Percentiles rank a stretch among this genome's conserved stretches.
These are phyloP conservation scores for Penicillium fuscoglaucum DNA, from an alignment of 2,329 filamentous ascomycete species.

Conservation along the genomic window DNA sequence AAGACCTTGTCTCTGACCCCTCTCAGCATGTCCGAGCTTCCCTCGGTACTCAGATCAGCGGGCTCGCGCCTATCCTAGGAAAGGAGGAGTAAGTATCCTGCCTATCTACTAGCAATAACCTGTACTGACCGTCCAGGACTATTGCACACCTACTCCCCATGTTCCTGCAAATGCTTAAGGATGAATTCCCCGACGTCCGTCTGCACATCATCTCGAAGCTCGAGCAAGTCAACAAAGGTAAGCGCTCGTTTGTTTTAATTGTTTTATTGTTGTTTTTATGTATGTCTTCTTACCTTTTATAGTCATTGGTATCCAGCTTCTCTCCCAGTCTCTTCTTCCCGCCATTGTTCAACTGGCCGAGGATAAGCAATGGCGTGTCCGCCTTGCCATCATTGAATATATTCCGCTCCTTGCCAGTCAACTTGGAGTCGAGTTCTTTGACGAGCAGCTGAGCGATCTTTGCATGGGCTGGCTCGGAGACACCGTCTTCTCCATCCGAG, in stretches of 20 bases:
- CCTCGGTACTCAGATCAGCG: conserved; percentile 94
- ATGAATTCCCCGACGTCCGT: conserved; percentile 96
- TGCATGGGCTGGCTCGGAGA: conserved; percentile 99
- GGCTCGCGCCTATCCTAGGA: conserved; percentile 91
- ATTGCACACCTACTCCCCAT: conserved; percentile 96
- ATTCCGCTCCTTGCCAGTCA: conserved; percentile 95
- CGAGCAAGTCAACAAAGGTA: conserved; percentile 94
- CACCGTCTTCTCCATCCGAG: conserved; percentile 96
- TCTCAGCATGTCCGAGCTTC: conserved; percentile 97
- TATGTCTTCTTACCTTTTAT: conserved; percentile 2
- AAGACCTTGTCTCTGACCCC: conserved; percentile 91
- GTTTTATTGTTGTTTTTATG: no score
- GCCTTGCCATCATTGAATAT: conserved; percentile 98
- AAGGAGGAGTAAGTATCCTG: conserved; percentile 79
- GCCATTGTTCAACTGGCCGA: conserved; percentile 97
- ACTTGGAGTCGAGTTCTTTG: conserved; percentile 94
- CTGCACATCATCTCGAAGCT: conserved; percentile 99
- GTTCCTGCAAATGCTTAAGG: conserved; percentile 99
- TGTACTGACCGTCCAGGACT: conserved; percentile 59
- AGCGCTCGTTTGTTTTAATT: background rate
- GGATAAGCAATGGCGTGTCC: conserved; percentile 98
- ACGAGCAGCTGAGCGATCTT: conserved; percentile 90
- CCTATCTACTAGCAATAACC: background rate
- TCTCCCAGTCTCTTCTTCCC: conserved; percentile 93
- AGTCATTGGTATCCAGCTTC: conserved; percentile 97